phyloP scores from a whole-genome alignment of 2,329 filamentous ascomycete genomes.

The Fusarium sp. region DNA sequence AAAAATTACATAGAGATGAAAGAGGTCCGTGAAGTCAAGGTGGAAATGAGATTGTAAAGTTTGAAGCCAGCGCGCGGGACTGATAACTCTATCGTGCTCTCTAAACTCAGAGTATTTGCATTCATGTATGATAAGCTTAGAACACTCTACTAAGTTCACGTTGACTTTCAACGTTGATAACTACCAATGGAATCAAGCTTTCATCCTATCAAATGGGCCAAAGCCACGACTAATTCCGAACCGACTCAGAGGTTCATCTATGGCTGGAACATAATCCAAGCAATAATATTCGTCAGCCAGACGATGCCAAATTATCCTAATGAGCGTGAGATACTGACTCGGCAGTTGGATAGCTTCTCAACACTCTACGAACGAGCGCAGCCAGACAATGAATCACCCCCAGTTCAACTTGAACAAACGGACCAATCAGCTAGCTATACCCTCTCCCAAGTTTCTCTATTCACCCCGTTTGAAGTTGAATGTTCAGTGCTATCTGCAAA shows the following conservation, averaged over 20 bases:
- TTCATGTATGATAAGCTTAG: not conserved
- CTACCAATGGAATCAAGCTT: not conserved
- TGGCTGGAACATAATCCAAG: not conserved
- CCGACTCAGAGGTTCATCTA: not conserved
- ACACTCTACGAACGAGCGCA: not conserved
- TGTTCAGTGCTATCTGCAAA: not conserved
- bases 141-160: not conserved
- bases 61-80: not conserved
- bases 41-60: not conserved
- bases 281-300: not conserved
- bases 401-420: not conserved
- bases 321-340: not conserved
- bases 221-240: not conserved
- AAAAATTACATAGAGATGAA: too few species aligned
- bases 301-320: too few species aligned
- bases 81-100: not conserved
- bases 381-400: not conserved
- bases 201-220: not conserved
- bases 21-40: too few species aligned
- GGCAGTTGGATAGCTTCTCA: not conserved
- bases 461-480: not conserved
- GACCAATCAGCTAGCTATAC: too few species aligned
- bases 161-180: not conserved
- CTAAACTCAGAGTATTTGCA: not conserved
- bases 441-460: not conserved